Evolutionary conservation across 1,139 yeast species (phyloP).

Genomic region (Wickerhamomyces sp.): DNA sequence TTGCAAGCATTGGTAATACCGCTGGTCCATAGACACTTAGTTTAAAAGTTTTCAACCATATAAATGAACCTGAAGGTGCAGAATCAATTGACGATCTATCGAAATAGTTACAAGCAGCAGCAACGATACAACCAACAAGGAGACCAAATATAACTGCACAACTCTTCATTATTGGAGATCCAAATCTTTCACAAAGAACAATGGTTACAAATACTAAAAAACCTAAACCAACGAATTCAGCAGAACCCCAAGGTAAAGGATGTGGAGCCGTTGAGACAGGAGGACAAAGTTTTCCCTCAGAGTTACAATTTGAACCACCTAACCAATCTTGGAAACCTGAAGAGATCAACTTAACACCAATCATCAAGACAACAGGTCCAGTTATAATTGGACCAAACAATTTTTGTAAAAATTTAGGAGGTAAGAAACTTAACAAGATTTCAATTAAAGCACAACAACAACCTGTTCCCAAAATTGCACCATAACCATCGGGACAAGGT

Average conservation of each 20-base stretch:
- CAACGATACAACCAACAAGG: slow-evolving; percentile 84
- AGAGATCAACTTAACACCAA: slow-evolving; percentile 64
- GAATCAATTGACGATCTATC: slow-evolving; percentile 46
- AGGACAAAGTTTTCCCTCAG: slow-evolving; percentile 42
- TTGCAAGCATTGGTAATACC: slow-evolving; percentile 81
- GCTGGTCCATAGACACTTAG: slow-evolving; percentile 75
- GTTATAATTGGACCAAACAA: slow-evolving; percentile 86
- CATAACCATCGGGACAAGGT: slow-evolving; percentile 88
- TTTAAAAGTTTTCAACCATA: slow-evolving; percentile 83
- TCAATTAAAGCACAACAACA: slow-evolving; percentile 70
- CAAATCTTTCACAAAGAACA: slow-evolving; percentile 74
- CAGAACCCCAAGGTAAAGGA: slow-evolving; percentile 76
- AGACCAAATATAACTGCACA: slow-evolving; percentile 87
- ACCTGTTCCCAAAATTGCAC: slow-evolving; percentile 73
- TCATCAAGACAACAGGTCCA: slow-evolving; percentile 84
- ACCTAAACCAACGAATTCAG: slow-evolving; percentile 80
- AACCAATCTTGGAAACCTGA: slow-evolving; percentile 83
- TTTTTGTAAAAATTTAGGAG: slow-evolving; percentile 62
- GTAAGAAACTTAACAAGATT: slow-evolving; percentile 66
- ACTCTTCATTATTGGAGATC: slow-evolving; percentile 89
- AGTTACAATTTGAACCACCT: slow-evolving; percentile 73
- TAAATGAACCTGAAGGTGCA: slow-evolving; percentile 78
- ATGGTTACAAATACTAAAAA: slow-evolving; percentile 74
- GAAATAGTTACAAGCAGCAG: slow-evolving; percentile 89
- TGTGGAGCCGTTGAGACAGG: slow-evolving; percentile 40